Conservation (phyloP, 106 monocot species). For the Acorus gramineus region DNA sequence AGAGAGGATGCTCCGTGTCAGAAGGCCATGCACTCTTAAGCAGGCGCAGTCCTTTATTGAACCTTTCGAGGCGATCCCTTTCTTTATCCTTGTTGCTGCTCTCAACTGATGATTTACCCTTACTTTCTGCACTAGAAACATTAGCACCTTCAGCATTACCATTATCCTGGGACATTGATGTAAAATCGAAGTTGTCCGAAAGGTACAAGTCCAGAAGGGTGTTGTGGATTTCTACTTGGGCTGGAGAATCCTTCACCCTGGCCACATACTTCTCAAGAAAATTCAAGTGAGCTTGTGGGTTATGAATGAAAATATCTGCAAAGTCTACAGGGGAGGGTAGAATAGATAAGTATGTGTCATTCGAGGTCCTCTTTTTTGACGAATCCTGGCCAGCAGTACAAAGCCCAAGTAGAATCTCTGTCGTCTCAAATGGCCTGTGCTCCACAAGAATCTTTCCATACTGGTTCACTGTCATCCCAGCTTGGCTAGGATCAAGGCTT, state of each 20-base stretch:
- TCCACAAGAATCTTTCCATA: conserved; percentile 96
- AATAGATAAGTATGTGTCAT: conserved; percentile 31
- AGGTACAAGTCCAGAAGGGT: conserved; percentile 87
- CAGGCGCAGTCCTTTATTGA: conserved; percentile 55
- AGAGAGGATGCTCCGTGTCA: conserved; percentile 79
- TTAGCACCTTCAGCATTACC: conserved; percentile 24
- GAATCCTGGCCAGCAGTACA: conserved; percentile 45
- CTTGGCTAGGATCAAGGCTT: conserved; percentile 77
- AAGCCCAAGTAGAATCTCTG: conserved; percentile 67
- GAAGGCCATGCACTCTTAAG: conserved; percentile 76
- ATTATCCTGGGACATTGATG: conserved; percentile 60
- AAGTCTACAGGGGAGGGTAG: conserved; percentile 87
- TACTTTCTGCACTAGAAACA: conserved; percentile 19
- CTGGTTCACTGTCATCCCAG: conserved; percentile 76
- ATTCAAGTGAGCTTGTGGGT: conserved; percentile 62
- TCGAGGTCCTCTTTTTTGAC: conserved; percentile 21
- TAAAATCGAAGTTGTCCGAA: conserved; percentile 57
- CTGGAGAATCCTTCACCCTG: conserved; percentile 64
- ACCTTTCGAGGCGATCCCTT: conserved; percentile 43
- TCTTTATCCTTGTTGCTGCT: conserved; percentile 21
- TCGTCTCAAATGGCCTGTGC: conserved; percentile 61
- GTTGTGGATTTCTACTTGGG: conserved; percentile 85
- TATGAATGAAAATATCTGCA: conserved; percentile 88
- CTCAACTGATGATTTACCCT: conserved; percentile 16
- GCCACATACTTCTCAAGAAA: conserved; percentile 82